Percentiles rank a stretch among this genome's conserved stretches.
Conservation (phyloP, 2,329 filamentous ascomycete genomes). For the Penicillium sp. region DNA sequence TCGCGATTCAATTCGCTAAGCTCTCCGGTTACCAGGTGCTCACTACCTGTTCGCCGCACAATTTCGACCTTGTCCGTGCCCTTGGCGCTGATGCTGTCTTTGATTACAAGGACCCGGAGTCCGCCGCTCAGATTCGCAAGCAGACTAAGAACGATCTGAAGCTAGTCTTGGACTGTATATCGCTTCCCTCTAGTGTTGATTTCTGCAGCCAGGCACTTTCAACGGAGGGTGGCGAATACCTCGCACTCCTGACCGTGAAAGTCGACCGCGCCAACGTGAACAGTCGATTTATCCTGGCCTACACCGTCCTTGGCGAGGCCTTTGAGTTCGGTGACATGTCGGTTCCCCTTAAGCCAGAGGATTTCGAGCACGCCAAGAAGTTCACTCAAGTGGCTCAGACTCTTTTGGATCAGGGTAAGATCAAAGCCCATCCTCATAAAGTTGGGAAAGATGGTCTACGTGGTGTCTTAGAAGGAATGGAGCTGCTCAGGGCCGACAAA, state of each 20-base stretch:
- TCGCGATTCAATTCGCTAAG: constrained; percentile 47
- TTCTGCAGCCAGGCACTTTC: constrained; percentile 39
- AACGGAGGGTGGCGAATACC: constrained; percentile 34
- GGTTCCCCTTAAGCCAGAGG: constrained; percentile 37
- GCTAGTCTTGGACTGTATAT: constrained; percentile 41
- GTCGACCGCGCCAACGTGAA: constrained; percentile 37
- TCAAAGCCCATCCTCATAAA: constrained; percentile 49
- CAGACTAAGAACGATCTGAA: constrained; percentile 36
- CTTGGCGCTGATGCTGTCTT: constrained; percentile 39
- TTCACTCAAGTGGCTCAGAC: constrained; percentile 47
- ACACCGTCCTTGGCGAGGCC: constrained; percentile 37
- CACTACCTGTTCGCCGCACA: constrained; percentile 38
- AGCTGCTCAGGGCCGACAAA: constrained; percentile 49
- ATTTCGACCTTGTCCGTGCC: constrained; percentile 37
- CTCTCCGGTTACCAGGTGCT: constrained; percentile 36
- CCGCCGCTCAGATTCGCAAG: constrained; percentile 33
- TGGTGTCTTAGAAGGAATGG: constrained; percentile 51
- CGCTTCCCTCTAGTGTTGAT: constrained; percentile 26
- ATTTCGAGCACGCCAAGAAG: constrained; percentile 48
- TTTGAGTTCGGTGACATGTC: constrained; percentile 32
- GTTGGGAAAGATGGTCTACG: constrained; percentile 48
- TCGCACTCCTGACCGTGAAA: constrained; percentile 25
- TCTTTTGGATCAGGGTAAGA: constrained; percentile 47
- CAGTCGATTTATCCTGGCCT: constrained; percentile 33
- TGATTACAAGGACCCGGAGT: constrained; percentile 32